phyloP scores from a whole-genome alignment of 805 yeast species.

The Candida takata region DNA sequence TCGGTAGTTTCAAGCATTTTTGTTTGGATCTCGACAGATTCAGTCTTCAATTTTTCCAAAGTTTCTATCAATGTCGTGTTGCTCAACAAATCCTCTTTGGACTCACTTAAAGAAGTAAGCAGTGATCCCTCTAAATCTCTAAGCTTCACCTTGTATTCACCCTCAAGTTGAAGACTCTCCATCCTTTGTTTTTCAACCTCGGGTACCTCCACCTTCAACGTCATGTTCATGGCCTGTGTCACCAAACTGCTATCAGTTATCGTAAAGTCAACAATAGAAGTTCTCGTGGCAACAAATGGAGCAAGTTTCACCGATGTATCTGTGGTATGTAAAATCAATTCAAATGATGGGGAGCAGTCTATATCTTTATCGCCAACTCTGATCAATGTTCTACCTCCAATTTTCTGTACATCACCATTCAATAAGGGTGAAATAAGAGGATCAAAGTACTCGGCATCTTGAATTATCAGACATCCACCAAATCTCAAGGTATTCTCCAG shows the following conservation, averaged over 20 bases:
- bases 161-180: conserved; percentile 46
- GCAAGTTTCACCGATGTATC: conserved; percentile 43
- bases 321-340: conserved; percentile 51
- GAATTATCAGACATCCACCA: conserved; percentile 68
- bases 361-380: conserved; percentile 55
- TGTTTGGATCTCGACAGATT: conserved; percentile 44
- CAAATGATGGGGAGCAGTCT: conserved; percentile 62
- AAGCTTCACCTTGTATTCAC: conserved; percentile 51
- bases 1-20: conserved; percentile 48
- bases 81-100: conserved; percentile 60
- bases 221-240: conserved; percentile 49
- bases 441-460: conserved; percentile 76
- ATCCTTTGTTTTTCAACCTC: conserved; percentile 54
- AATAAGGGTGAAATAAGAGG: conserved; percentile 64
- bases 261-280: conserved; percentile 61
- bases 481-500: conserved; percentile 78
- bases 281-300: conserved; percentile 54
- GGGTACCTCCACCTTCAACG: conserved; percentile 52
- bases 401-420: conserved; percentile 47
- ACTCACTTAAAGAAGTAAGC: conserved; percentile 46
- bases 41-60: conserved; percentile 58
- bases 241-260: conserved; percentile 64
- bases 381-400: conserved; percentile 67
- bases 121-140: conserved; percentile 51
- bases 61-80: conserved; percentile 52